Conservation (phyloP, 495 filamentous ascomycete genomes). For the Tuber brumale region DNA sequence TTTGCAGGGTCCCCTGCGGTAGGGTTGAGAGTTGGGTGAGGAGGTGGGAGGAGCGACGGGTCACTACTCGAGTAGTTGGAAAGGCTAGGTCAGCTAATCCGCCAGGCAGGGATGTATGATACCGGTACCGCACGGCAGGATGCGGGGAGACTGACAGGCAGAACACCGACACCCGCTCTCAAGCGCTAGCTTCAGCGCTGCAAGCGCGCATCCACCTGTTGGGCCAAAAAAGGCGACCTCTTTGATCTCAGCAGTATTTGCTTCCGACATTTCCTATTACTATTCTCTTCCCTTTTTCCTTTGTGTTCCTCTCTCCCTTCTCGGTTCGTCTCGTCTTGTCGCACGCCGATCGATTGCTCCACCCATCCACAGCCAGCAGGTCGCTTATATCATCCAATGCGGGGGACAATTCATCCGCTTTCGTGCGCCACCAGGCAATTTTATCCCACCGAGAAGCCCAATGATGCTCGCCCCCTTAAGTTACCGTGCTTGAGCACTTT, state of each 20-base stretch:
- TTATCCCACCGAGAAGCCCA: background rate
- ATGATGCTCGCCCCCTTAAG: background rate
- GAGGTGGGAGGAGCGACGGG: conserved; percentile 54
- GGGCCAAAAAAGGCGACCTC: conserved; percentile 50
- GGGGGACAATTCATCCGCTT: background rate
- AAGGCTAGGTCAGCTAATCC: conserved; percentile 51
- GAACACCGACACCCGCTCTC: conserved; percentile 45
- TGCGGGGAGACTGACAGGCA: conserved; percentile 30
- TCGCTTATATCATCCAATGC: background rate
- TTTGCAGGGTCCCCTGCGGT: conserved; percentile 32
- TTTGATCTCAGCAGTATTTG: conserved; percentile 1
- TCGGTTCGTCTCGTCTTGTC: background rate
- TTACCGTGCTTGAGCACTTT: background rate
- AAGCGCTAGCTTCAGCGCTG: conserved; percentile 46
- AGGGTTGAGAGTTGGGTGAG: conserved; percentile 43
- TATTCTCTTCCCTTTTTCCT: background rate
- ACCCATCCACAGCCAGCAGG: background rate
- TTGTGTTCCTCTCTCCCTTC: background rate
- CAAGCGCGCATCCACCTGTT: conserved; percentile 48
- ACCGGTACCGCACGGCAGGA: no score
- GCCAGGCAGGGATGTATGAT: background rate
- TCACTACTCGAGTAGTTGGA: conserved; percentile 13
- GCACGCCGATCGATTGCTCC: background rate
- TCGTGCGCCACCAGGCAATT: background rate
- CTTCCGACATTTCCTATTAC: background rate